phyloP scores from a whole-genome alignment of 148 eudicot species.

The Nyssa sinensis region DNA sequence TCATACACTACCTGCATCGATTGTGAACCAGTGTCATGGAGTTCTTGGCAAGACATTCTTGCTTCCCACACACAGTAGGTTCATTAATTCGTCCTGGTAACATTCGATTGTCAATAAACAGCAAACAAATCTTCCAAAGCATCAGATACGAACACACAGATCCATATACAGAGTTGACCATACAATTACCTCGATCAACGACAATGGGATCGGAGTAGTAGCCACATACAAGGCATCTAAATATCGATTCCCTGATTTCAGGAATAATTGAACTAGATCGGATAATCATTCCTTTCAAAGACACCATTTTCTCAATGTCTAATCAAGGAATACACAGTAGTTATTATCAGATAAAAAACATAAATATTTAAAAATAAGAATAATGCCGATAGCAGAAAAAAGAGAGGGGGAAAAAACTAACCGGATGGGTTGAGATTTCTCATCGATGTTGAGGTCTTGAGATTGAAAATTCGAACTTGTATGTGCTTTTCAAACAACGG shows the following conservation, averaged over 20 bases:
- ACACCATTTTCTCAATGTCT: slow-evolving; percentile 99
- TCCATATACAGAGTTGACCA: background rate
- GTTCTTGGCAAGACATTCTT: slow-evolving; percentile 81
- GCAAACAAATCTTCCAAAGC: background rate
- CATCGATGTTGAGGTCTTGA: slow-evolving; percentile 78
- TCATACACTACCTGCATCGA: slow-evolving; percentile 74
- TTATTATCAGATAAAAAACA: background rate
- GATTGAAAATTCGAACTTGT: slow-evolving; percentile 84
- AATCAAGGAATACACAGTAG: slow-evolving; percentile 10
- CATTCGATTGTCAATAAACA: slow-evolving; percentile 9
- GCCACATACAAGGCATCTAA: slow-evolving; percentile 94
- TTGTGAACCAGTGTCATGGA: slow-evolving; percentile 92
- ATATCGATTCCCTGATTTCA: slow-evolving; percentile 91
- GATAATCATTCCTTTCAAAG: slow-evolving; percentile 93
- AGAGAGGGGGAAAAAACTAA: slow-evolving; percentile 21
- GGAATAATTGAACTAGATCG: slow-evolving; percentile 88
- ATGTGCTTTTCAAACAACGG: slow-evolving; percentile 84
- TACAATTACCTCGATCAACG: slow-evolving; percentile 81
- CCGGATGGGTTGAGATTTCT: slow-evolving; percentile 96
- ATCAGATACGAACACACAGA: background rate
- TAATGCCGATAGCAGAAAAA: background rate
- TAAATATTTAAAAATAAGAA: background rate
- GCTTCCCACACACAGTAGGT: slow-evolving; percentile 74
- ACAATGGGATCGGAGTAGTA: slow-evolving; percentile 74
- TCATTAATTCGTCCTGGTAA: slow-evolving; percentile 78